A percentile compares a stretch with the other conserved stretches of the same genome.
Evolutionary conservation across 148 eudicot genomes (phyloP).

Genomic region (Fagopyrum homotropicum): DNA sequence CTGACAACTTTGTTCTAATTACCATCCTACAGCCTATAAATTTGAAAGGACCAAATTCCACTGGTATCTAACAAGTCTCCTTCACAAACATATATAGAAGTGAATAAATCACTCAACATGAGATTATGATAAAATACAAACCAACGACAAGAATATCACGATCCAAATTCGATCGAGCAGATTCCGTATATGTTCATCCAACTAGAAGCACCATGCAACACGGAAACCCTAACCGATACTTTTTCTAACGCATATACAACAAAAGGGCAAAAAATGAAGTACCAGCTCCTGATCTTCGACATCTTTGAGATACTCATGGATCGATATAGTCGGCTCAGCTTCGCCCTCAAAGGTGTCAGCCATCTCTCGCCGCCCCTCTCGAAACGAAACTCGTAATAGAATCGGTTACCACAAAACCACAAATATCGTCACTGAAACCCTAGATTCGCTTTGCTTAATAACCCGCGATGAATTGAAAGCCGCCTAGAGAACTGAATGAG

Average conservation of each 20-base stretch:
- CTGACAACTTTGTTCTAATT: not conserved
- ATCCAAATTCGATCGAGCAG: not conserved
- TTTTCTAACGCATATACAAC: not conserved
- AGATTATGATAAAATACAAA: not conserved
- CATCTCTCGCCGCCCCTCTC: slow-evolving; percentile 24
- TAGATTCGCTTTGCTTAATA: not conserved
- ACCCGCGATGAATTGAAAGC: not conserved
- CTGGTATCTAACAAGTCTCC: no score
- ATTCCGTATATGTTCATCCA: not conserved
- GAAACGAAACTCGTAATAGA: not conserved
- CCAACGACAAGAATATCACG: not conserved
- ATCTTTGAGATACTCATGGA: slow-evolving; percentile 63
- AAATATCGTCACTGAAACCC: slow-evolving; percentile 1
- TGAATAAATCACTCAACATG: not conserved
- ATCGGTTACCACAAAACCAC: not conserved
- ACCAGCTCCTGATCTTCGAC: slow-evolving; percentile 89
- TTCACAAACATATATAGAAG: no score
- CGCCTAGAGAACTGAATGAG: not conserved
- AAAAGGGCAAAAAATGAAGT: not conserved
- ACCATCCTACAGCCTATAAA: not conserved
- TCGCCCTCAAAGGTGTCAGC: slow-evolving; percentile 66
- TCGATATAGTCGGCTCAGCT: slow-evolving; percentile 49
- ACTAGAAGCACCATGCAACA: not conserved
- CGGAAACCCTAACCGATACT: slow-evolving; percentile 4
- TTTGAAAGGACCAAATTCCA: not conserved